phyloP scores from a whole-genome alignment of 1,284 basidiomycete species.

The Meira miltonrushii region DNA sequence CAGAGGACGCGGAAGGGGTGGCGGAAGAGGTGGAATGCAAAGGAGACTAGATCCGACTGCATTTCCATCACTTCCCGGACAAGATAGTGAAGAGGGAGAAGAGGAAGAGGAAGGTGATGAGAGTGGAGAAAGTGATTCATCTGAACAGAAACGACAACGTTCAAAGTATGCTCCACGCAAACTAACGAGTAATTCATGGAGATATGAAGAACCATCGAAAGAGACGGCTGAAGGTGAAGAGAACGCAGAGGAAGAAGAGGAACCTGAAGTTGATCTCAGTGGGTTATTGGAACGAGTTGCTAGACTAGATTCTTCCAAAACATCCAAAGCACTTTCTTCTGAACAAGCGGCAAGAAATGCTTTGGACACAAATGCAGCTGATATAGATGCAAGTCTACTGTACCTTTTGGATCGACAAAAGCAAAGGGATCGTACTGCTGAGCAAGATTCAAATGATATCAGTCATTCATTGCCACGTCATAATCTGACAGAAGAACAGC shows the following conservation, averaged over 20 bases:
- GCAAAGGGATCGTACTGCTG: conserved; percentile 3
- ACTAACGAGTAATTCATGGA: conserved; percentile 37
- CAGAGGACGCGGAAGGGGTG: conserved; percentile 8
- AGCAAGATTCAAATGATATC: neutral
- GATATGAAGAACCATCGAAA: conserved; percentile 26
- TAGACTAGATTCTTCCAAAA: conserved; percentile 21
- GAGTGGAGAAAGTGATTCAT: conserved; percentile 8
- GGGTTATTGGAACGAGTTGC: conserved; percentile 33
- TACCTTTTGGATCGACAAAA: conserved; percentile 32
- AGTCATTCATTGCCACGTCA: neutral
- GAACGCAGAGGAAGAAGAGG: conserved; percentile 23
- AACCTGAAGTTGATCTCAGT: conserved; percentile 46
- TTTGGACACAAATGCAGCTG: conserved; percentile 25
- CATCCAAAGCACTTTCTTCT: conserved; percentile 16
- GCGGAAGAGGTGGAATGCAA: conserved; percentile 4
- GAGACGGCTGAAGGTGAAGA: conserved; percentile 13
- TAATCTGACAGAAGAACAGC: neutral
- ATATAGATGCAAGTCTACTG: conserved; percentile 35
- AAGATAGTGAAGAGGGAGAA: conserved; percentile 16
- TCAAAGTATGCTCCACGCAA: conserved; percentile 35
- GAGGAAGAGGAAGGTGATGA: conserved; percentile 14
- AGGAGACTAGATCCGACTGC: neutral
- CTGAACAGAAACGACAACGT: conserved; percentile 9
- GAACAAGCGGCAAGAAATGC: conserved; percentile 23
- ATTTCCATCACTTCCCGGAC: conserved; percentile 5